Base-by-base conservation (phyloP, 73 alveolate genomes). In the Paramecium sonneborni region DNA sequence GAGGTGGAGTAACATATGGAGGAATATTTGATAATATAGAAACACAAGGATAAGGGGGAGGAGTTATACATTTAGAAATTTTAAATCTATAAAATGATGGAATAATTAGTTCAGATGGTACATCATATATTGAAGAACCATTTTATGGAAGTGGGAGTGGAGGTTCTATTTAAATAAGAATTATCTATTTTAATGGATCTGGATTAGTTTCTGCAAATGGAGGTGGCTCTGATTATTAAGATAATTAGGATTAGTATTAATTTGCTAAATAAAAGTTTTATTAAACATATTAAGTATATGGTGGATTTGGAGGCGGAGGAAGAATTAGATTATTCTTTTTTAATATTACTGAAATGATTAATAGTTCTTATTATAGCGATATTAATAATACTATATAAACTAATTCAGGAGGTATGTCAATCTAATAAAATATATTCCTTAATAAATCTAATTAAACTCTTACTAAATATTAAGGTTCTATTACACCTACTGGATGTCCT, bases 141-240 rank as follows among this genome's bases (percentile, higher is more conserved):
- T 67, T 12, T 67, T 67, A 14, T 24, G 84, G 84, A 0, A 67
- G 84, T 67, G 48, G 48, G 6, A 67, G 84, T 67, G 84, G 84
- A 26, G 84, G 84, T 5, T 26, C 84, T 1, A 32, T 67, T 26
- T 32, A 67, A 28, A 30, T 67, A 14, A 67, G 84, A 67, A 67
- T 32, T 21, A 30, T 67, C 24, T 30, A 67, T 67, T 30, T 67
- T 12, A 67, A 14, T 52, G 68, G 68, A 52, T 0, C 15, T 2
- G 68, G 68, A 52, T 52, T 52, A 1, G 30, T 52, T 15, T n/a
- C 68, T 4, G 68, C 68, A 3, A 8, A 52, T 52, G 68, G 68
- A 3, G 68, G 68, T 52, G 68, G 68, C 18, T 18, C 30, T 52
- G 8, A 52, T 35, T 2, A 18, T 52, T 7, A 15, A 15, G 32